Percentiles rank a stretch among this genome's conserved stretches.
Conservation (phyloP, 2,329 filamentous ascomycete species). For the Acarospora socialis region DNA sequence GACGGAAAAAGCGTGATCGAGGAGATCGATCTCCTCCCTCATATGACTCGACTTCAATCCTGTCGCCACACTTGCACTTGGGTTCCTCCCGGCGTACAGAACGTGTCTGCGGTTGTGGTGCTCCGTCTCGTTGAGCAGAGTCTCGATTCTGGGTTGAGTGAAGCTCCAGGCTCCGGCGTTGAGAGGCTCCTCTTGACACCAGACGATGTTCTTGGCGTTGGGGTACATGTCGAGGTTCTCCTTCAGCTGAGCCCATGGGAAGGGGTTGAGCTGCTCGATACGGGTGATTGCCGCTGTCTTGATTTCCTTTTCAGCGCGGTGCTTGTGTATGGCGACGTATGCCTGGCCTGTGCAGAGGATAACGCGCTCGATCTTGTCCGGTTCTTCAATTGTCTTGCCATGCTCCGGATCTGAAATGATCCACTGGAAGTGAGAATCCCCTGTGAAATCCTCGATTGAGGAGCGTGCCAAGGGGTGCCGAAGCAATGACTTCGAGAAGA, state of each 20-base stretch:
- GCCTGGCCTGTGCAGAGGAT: slow-evolving; percentile 93
- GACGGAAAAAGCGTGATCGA: slow-evolving; percentile 49
- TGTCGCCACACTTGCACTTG: slow-evolving; percentile 85
- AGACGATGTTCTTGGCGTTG: slow-evolving; percentile 94
- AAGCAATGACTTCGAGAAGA: slow-evolving; percentile 96
- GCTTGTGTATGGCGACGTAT: slow-evolving; percentile 77
- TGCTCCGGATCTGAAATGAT: slow-evolving; percentile 88
- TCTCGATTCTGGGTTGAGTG: slow-evolving; percentile 95
- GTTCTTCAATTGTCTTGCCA: slow-evolving; percentile 56
- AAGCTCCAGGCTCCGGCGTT: slow-evolving; percentile 97
- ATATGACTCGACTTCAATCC: slow-evolving; percentile 76
- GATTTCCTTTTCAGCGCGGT: slow-evolving; percentile 73
- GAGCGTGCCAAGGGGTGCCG: slow-evolving; percentile 89
- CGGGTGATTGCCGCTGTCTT: slow-evolving; percentile 89
- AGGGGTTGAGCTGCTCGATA: slow-evolving; percentile 94
- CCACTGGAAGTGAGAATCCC: slow-evolving; percentile 89
- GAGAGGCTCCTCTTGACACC: slow-evolving; percentile 93
- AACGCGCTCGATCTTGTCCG: slow-evolving; percentile 83
- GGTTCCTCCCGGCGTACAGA: slow-evolving; percentile 90
- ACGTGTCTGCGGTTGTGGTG: slow-evolving; percentile 90
- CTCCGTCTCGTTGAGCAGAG: slow-evolving; percentile 80
- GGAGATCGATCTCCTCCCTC: slow-evolving; percentile 83
- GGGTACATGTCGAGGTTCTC: slow-evolving; percentile 95
- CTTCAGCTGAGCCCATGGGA: slow-evolving; percentile 94
- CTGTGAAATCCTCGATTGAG: slow-evolving; percentile 76